Base-by-base conservation (phyloP, 2,329 filamentous ascomycete species). In the Aspergillus sp. region DNA sequence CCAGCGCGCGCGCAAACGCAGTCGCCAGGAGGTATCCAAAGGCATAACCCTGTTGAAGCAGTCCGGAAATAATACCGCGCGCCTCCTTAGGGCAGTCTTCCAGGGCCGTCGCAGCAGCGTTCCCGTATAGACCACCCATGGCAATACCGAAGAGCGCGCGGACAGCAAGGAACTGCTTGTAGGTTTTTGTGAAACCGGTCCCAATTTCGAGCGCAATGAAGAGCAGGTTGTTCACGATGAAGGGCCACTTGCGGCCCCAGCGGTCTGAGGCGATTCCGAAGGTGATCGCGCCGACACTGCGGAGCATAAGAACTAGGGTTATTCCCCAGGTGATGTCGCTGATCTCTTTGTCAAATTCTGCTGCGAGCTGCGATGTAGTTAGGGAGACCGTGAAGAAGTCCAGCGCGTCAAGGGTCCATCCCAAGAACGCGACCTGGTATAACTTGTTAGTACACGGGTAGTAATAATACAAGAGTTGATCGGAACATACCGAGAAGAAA, bases 351-450 rank as follows among this genome's bases (percentile, higher is more conserved):
- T 73, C 76, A 63, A 87, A 87, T 3, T 74, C 69, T 57, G 80
- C 73, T 3, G 84, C 82, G 11, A 87, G 72, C 39, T 83, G 67
- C 6, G 74, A 71, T 15, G 86, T 80, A 0, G 82, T 84, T 51
- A 86, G 70, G 5, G 81, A 84, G 23, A 86, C 84, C 23, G 84
- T 85, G 72, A 86, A 86, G 73, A 86, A 86, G 66, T 86, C 84
- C 56, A 86, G 84, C 0, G 83, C 78, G 64, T 83, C 81, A 79
- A 80, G 82, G 2, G 76, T 75, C 81, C 83, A 86, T 2, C 77
- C 82, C 15, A 78, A 64, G 59, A 76, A 77, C 2, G 71, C 74
- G 50, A 75, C 69, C 73, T 75, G 23, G 3, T 19, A 31, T 50
- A 52, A 11, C 27, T 31, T 9, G 37, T 64, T 61, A 59, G 45